Evolutionary conservation across 2,329 filamentous ascomycete species (phyloP), one percentile per base, ranked within the genome.

Genomic region (Fusarium armeniacum): DNA sequence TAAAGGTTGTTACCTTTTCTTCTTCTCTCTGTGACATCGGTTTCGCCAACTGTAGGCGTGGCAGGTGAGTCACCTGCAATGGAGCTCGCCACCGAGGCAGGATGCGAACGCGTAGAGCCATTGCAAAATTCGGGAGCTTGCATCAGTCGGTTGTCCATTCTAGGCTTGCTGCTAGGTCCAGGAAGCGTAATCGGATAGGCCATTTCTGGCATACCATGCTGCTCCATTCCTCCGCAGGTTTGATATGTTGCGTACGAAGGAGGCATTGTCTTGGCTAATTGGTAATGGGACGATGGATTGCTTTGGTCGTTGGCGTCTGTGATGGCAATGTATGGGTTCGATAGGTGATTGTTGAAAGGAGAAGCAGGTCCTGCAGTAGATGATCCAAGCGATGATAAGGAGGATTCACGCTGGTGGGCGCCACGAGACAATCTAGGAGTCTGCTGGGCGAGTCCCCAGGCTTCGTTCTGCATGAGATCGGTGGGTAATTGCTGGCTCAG

Each of bases 381-480:
- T 26, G 88, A 90, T 13, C 86, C 87, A 41, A 89, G 73, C 0
- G 88, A 90, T 0, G 88, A 90, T 38, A 88, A 79, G 9, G 87
- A 90, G 3, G 87, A 87, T 68, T 90, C 87, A 70, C 88, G 85
- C 46, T 90, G 83, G 72, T 90, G 88, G 28, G 81, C 73, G 38
- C 82, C 76, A 18, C 82, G 80, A 58, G 78, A 77, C 40, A 78
- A 66, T 73, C 80, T 81, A 24, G 79, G 76, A 38, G 79, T 80
- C 64, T 80, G 76, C 63, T 82, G 81, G 62, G 76, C 75, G 57
- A 76, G 67, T 24, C 73, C 76, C 82, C 81, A 84, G 16, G 78
- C 53, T 59, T 85, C 83, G 28, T 81, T 76, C 71, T 82, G 81
- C 82, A 83, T 82, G 35, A 78, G 74, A 51, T 77, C 74, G 54